Evolutionary conservation across 331 rosid species (phyloP).

Genomic region (Malus hybrid): DNA sequence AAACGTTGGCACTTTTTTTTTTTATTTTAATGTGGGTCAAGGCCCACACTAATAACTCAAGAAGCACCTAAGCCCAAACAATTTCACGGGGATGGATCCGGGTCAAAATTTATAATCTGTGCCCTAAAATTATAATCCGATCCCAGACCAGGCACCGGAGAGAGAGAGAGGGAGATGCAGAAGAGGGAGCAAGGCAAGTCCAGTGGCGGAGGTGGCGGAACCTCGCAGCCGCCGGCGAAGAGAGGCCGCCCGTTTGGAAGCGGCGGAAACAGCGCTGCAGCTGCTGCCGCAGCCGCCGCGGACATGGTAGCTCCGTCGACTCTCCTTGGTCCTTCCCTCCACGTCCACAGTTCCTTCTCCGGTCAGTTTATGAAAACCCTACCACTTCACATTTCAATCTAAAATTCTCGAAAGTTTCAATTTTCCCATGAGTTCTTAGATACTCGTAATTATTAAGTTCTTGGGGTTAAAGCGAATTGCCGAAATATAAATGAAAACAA

Average conservation of each 20-base stretch:
- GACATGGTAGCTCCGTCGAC: slow-evolving; percentile 69
- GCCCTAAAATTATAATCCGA: not conserved
- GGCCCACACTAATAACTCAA: not conserved
- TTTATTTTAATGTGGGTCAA: not conserved
- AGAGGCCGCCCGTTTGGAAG: slow-evolving; percentile 95
- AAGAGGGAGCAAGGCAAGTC: slow-evolving; percentile 83
- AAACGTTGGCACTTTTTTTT: not conserved
- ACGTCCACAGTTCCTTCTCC: slow-evolving; percentile 79
- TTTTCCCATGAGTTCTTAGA: not conserved
- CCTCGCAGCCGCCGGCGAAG: slow-evolving; percentile 71
- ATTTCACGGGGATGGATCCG: not conserved
- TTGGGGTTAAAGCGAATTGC: not conserved
- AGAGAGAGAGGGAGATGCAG: slow-evolving; percentile 54
- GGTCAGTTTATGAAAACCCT: slow-evolving; percentile 40
- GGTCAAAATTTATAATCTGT: not conserved
- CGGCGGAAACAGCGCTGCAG: slow-evolving; percentile 52
- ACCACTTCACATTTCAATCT: not conserved
- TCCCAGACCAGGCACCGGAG: not conserved
- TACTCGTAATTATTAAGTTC: not conserved
- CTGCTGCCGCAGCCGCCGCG: slow-evolving; percentile 43
- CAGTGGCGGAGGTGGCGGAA: slow-evolving; percentile 51
- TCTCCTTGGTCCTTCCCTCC: slow-evolving; percentile 92
- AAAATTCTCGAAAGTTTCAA: not conserved
- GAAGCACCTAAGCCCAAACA: not conserved
- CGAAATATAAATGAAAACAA: not conserved